Evolutionary conservation across 2,329 filamentous ascomycete genomes (phyloP).

Genomic region (Phyllosticta ampelicida): DNA sequence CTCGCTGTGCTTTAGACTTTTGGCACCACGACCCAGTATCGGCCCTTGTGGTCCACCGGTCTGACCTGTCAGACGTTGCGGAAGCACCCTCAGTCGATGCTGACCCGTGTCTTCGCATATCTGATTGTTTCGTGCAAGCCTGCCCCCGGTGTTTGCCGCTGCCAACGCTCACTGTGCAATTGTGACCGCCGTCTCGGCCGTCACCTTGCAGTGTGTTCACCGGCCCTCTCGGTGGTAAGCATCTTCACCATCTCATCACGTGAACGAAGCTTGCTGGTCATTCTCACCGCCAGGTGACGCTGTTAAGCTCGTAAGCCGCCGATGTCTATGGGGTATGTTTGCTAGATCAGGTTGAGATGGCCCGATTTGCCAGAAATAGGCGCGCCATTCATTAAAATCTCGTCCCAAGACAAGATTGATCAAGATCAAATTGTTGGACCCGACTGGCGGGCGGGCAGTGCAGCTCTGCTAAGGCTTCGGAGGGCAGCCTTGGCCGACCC

Average conservation of each 20-base stretch:
- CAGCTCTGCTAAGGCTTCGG: not conserved
- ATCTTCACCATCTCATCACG: not conserved
- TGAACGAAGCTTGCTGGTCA: not conserved
- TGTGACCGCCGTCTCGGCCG: not conserved
- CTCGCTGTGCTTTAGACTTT: not conserved
- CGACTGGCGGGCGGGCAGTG: not conserved
- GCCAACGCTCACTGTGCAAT: not conserved
- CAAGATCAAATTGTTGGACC: not conserved
- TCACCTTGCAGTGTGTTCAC: not conserved
- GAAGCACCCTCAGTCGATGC: not conserved
- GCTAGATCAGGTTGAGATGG: not conserved
- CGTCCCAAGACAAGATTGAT: not conserved
- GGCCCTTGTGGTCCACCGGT: not conserved
- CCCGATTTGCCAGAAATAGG: not conserved
- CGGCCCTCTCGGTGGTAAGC: not conserved
- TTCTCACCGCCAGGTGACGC: not conserved
- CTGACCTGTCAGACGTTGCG: not conserved
- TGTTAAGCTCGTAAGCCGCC: not conserved
- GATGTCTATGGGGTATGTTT: not conserved
- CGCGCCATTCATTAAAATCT: not conserved
- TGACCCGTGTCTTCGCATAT: not conserved
- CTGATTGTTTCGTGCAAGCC: not conserved
- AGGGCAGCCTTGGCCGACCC: not conserved
- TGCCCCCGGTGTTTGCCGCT: not conserved
- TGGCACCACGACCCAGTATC: not conserved